These are phyloP conservation scores for Colletotrichum spinosum DNA, from an alignment of 2,329 filamentous ascomycete species.

Conservation along the genomic window DNA sequence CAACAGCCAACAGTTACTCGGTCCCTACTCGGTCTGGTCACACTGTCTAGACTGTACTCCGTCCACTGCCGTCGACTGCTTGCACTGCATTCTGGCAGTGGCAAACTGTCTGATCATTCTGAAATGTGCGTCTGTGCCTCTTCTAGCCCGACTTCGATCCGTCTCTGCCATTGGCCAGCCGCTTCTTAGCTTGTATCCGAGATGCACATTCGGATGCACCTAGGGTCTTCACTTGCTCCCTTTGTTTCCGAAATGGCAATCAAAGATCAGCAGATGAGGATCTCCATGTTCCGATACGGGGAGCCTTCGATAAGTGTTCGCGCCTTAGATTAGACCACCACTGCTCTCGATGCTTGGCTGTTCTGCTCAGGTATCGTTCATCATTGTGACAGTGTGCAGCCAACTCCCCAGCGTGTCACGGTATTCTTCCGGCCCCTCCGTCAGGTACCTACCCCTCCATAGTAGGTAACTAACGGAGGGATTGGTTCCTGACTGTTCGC, in stretches of 20 bases:
- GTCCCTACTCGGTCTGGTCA: not conserved
- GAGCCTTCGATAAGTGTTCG: too few species aligned
- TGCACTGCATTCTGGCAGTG: conserved; percentile 22
- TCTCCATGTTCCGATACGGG: too few species aligned
- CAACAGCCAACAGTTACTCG: too few species aligned
- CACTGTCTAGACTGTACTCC: not conserved
- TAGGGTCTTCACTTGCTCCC: conserved; percentile 23
- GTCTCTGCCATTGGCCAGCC: conserved; percentile 19
- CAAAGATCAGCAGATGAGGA: not conserved
- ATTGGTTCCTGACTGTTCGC: conserved; percentile 25
- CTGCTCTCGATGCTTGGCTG: too few species aligned
- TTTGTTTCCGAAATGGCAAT: conserved; percentile 14
- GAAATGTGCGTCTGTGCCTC: conserved; percentile 8
- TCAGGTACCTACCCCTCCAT: conserved; percentile 1
- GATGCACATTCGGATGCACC: conserved; percentile 28
- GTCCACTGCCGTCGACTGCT: not conserved
- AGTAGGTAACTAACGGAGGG: conserved; percentile 27
- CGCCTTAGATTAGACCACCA: too few species aligned
- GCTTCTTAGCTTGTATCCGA: conserved; percentile 15
- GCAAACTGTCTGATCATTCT: conserved; percentile 27
- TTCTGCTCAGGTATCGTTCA: too few species aligned
- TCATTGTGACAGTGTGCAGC: not conserved
- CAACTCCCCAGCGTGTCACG: conserved; percentile 2
- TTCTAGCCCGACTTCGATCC: not conserved
- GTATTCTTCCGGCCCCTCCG: conserved; percentile 1